These are phyloP conservation scores for Thuidium tamariscinum DNA, from an alignment of 225 moss, liverwort and hornwort genomes.

Conservation along the genomic window DNA sequence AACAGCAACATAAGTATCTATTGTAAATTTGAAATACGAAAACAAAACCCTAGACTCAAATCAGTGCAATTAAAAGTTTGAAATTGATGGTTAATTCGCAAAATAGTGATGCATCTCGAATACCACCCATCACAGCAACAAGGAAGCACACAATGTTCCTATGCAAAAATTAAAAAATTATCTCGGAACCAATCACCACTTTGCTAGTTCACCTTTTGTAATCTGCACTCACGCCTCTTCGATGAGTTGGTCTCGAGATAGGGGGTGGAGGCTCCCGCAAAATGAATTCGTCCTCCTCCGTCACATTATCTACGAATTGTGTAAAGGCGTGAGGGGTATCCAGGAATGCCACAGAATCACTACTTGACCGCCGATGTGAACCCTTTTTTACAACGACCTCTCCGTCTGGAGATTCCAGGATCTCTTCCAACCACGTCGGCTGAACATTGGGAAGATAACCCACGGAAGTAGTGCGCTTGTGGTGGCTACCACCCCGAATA, in stretches of 20 bases:
- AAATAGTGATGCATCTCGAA: neutral
- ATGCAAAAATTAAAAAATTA: neutral
- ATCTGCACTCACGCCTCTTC: constrained; percentile 45
- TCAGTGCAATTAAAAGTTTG: neutral
- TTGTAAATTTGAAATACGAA: neutral
- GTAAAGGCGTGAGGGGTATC: constrained; percentile 65
- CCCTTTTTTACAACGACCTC: constrained; percentile 66
- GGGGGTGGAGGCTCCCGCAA: constrained; percentile 31
- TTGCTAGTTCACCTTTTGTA: constrained; percentile 16
- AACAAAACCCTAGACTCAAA: neutral
- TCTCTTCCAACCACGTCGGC: constrained; percentile 87
- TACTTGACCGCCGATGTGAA: constrained; percentile 79
- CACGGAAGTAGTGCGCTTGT: constrained; percentile 88
- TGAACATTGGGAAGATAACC: constrained; percentile 79
- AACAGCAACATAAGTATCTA: neutral
- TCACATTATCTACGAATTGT: constrained; percentile 59
- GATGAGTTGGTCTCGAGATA: constrained; percentile 31
- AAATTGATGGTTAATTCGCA: neutral
- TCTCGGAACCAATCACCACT: neutral
- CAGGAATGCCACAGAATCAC: constrained; percentile 85
- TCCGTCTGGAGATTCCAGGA: constrained; percentile 64
- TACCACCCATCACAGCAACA: neutral
- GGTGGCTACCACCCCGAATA: constrained; percentile 52
- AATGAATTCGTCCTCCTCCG: constrained; percentile 66
- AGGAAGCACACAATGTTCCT: neutral